phyloP scores from a whole-genome alignment of 2,329 filamentous ascomycete genomes.

The Fusarium pseudocircinatum region DNA sequence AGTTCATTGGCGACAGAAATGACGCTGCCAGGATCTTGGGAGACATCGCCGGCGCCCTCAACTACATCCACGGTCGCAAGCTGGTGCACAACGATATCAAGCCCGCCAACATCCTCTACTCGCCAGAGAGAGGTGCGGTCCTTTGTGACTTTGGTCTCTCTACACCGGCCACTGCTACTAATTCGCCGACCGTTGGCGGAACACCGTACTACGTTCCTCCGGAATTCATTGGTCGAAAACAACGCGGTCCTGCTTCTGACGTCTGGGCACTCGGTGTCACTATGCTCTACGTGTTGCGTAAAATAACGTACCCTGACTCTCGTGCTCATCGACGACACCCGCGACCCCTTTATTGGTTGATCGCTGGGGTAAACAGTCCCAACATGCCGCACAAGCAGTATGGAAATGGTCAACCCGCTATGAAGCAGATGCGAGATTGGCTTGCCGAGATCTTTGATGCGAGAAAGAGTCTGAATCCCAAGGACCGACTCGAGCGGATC shows the following conservation, averaged over 20 bases:
- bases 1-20: constrained; percentile 59
- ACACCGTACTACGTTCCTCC: constrained; percentile 71
- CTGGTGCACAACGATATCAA: constrained; percentile 72
- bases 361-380: constrained; percentile 63
- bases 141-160: constrained; percentile 70
- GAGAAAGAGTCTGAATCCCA: constrained; percentile 55
- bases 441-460: constrained; percentile 62
- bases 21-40: constrained; percentile 64
- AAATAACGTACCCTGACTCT: constrained; percentile 64
- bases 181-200: constrained; percentile 61
- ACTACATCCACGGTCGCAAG: constrained; percentile 64
- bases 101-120: constrained; percentile 69
- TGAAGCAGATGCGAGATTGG: constrained; percentile 66
- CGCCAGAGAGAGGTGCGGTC: constrained; percentile 65
- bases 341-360: constrained; percentile 66
- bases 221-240: constrained; percentile 66
- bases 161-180: constrained; percentile 55
- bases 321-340: constrained; percentile 59
- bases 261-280: constrained; percentile 69
- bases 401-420: constrained; percentile 54
- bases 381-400: constrained; percentile 45
- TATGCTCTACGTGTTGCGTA: constrained; percentile 67
- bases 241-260: constrained; percentile 64
- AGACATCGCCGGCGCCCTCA: constrained; percentile 63
- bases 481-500: constrained; percentile 61